Base-by-base conservation (phyloP, 2,329 filamentous ascomycete genomes). In the Penicillium carneum region DNA sequence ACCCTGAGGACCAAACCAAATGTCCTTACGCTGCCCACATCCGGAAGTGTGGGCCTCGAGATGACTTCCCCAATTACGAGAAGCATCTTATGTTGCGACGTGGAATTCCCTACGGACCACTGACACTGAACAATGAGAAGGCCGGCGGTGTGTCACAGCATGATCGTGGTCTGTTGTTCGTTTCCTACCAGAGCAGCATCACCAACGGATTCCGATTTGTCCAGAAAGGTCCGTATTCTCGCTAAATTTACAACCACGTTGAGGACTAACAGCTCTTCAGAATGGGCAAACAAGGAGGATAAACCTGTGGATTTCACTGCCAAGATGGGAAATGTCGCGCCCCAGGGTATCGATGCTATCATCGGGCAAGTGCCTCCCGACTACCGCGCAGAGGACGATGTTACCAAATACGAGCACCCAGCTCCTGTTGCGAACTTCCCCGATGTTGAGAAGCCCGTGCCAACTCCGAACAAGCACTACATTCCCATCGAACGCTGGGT, bases 11-110 rank as follows among this genome's bases (percentile, higher is more conserved):
- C 18, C 51, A 54, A 31, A 45, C 29, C 20, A 54, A 45, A 14
- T 54, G 51, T 7, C 51, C 51, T n/a, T 54, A 45, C 29, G 51
- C 51, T 10, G n/a, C 51, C 10, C 51, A 54, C 4, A 54, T 54
- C 10, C 39, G 51, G 16, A 54, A 54, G 51, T 23, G 16, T 12
- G 39, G 39, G 11, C 51, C 51, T 36, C 51, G 51, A 14, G 29
- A 45, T 34, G 51, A 54, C 18, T 34, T 23, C 12, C 26, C 26
- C 11, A 36, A 45, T 20, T 45, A 45, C 14, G 39, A 33, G 5
- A 54, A 36, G 41, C 39, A 45, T n/a, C 7, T 45, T 2, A 54
- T 54, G 26, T 3, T 54, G 29, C 51, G 51, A 11, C 51, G 51
- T 1, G 51, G 51, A 16, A 45, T 54, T 34, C 51, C 51, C 1